Evolutionary conservation across 2,329 filamentous ascomycete genomes (phyloP).

Genomic region (Amesomyces nigricolor): DNA sequence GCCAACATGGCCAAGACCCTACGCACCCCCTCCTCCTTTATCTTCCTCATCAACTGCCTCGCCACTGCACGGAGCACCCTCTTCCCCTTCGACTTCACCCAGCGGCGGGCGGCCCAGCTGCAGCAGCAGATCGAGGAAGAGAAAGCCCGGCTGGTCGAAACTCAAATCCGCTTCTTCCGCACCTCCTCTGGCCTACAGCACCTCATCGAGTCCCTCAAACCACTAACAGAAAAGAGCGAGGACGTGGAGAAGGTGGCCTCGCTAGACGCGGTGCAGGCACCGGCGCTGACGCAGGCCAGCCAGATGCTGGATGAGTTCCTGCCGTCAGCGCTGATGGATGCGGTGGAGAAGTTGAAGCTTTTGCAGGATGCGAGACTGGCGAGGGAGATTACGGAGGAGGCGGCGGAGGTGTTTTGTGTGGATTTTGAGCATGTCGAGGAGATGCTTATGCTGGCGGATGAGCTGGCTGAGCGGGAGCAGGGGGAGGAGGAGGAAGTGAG

Average conservation of each 20-base stretch:
- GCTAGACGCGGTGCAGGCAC: constrained; percentile 53
- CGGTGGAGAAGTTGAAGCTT: constrained; percentile 70
- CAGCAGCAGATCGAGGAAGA: constrained; percentile 51
- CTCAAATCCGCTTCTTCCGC: constrained; percentile 69
- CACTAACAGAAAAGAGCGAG: constrained; percentile 33
- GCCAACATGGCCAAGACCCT: constrained; percentile 61
- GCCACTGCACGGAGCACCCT: constrained; percentile 53
- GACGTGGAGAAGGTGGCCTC: constrained; percentile 50
- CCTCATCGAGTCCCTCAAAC: constrained; percentile 54
- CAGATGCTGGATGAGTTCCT: constrained; percentile 84
- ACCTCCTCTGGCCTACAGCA: constrained; percentile 65
- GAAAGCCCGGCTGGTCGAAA: constrained; percentile 53
- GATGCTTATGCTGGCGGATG: constrained; percentile 42
- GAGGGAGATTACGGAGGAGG: constrained; percentile 72
- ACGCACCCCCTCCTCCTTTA: constrained; percentile 52
- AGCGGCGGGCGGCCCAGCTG: constrained; percentile 49
- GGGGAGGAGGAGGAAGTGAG: constrained; percentile 26
- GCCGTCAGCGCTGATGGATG: constrained; percentile 88
- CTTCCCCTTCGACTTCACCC: constrained; percentile 58
- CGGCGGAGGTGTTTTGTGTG: constrained; percentile 74
- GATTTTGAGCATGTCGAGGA: constrained; percentile 66
- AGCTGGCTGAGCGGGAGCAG: constrained; percentile 28
- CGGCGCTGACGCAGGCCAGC: constrained; percentile 59
- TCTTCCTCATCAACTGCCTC: constrained; percentile 71
- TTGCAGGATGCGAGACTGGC: constrained; percentile 68